A percentile compares a stretch with the other conserved stretches of the same genome.
These are phyloP conservation scores for Gracilaria vermiculophylla DNA, from an alignment of 23 red algal species.

Conservation along the genomic window DNA sequence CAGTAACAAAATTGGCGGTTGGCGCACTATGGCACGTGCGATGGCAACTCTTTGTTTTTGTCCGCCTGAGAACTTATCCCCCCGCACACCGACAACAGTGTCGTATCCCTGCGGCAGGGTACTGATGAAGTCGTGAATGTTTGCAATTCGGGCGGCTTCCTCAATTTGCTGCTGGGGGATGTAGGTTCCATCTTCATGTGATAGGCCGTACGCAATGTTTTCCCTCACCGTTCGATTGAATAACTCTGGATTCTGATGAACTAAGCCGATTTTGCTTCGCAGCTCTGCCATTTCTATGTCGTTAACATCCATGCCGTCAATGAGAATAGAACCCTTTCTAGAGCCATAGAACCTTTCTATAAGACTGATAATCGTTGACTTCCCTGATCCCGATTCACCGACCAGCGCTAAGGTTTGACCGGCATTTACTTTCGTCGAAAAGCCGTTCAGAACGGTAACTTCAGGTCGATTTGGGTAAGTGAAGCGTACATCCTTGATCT, in stretches of 20 bases:
- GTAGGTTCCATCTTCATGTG: slow-evolving; percentile 7
- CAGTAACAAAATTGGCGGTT: slow-evolving; percentile 62
- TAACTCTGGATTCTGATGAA: slow-evolving; percentile 74
- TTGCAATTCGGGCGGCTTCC: slow-evolving; percentile 46
- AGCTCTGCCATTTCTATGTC: neutral
- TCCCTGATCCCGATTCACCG: slow-evolving; percentile 78
- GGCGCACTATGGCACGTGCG: slow-evolving; percentile 72
- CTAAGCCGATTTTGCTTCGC: slow-evolving; percentile 48
- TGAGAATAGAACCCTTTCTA: slow-evolving; percentile 42
- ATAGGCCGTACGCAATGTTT: slow-evolving; percentile 69
- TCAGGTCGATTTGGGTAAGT: slow-evolving; percentile 66
- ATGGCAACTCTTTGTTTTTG: slow-evolving; percentile 86
- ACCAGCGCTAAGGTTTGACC: slow-evolving; percentile 83
- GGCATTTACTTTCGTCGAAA: slow-evolving; percentile 37
- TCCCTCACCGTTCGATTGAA: slow-evolving; percentile 63
- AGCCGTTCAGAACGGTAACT: slow-evolving; percentile 37
- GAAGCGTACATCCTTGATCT: slow-evolving; percentile 68
- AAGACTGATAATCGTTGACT: slow-evolving; percentile 73
- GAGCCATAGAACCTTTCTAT: slow-evolving; percentile 79
- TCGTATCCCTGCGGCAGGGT: slow-evolving; percentile 64
- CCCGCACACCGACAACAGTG: slow-evolving; percentile 75
- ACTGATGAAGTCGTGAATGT: slow-evolving; percentile 61
- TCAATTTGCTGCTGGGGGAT: slow-evolving; percentile 17
- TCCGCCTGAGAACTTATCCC: slow-evolving; percentile 70
- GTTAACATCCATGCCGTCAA: slow-evolving; percentile 47